Evolutionary conservation across 1,139 yeast genomes (phyloP).

Genomic region (Yamadazyma membranifaciens): DNA sequence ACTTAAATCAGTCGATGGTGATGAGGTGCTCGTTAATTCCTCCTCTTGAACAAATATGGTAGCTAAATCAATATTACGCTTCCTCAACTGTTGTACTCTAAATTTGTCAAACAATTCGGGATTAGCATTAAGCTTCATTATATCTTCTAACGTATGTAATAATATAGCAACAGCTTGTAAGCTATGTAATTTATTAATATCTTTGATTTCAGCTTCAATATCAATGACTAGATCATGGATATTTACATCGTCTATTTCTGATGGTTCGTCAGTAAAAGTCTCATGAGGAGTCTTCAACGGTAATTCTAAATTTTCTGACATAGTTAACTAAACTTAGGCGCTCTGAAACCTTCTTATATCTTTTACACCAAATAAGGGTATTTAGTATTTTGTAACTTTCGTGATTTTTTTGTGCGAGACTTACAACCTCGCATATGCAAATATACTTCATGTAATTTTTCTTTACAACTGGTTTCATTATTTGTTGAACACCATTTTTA

Average conservation of each 20-base stretch:
- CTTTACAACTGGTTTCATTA: too few species aligned
- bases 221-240: constrained; percentile 38
- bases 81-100: constrained; percentile 26
- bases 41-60: not conserved
- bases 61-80: constrained; percentile 21
- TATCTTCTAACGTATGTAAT: constrained; percentile 29
- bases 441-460: too few species aligned
- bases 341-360: not conserved
- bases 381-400: too few species aligned
- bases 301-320: constrained; percentile 25
- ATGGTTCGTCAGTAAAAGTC: constrained; percentile 46
- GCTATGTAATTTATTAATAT: constrained; percentile 34
- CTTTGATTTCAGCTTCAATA: constrained; percentile 27
- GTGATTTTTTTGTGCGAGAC: not conserved
- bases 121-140: constrained; percentile 30
- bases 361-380: not conserved
- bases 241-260: constrained; percentile 31
- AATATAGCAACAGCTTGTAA: constrained; percentile 39
- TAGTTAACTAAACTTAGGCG: not conserved
- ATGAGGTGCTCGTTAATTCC: not conserved
- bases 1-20: not conserved
- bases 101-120: constrained; percentile 26
- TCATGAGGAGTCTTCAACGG: constrained; percentile 41
- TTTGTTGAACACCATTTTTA: too few species aligned
- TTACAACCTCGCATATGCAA: not conserved